Evolutionary conservation across 306 rosid species (phyloP), one percentile per base, ranked within the genome.

Genomic region (Vigna trinervia): DNA sequence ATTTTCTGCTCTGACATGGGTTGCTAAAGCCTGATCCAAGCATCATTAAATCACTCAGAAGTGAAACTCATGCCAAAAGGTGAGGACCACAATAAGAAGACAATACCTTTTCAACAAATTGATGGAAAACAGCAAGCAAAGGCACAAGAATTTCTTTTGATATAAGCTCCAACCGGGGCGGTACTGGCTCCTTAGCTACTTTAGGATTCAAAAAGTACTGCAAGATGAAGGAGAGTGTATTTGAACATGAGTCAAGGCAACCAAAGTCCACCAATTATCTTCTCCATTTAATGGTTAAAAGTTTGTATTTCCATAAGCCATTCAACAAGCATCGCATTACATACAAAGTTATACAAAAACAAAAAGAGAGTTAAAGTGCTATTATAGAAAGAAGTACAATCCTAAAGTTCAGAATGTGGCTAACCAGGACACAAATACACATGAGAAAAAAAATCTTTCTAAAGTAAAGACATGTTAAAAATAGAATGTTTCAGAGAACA

Each of bases 121-220:
- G 89, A 87, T 91, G 98, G 62, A 93, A 91, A 20, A 88, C 54
- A 80, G 80, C 62, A 68, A 93, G 78, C 87, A 93, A 73, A 17
- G 97, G 93, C 78, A 88, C 92, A 56, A 93, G 90, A 78, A 91
- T 76, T 57, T 86, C 93, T 56, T 78, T 76, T 5, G 97, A 79
- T 84, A 89, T 85, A 69, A 79, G 92, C 82, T 93, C 98, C 73
- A 93, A 87, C 75, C 86, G 95, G 12, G 90, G 86, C 12, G 98
- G 95, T 50, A 89, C 91, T 0, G 96, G 88, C 90, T 93, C 97
- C 84, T 93, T 91, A 4, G 88, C 87, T 75, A 85, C 88, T 80
- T 85, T 91, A 65, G 98, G 93, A 81, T 93, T 87, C 83, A 93
- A 81, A 86, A 93, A 93, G 73, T 91, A 93, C 97, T 93, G 89